These are phyloP conservation scores for Trametes sp. DNA, from an alignment of 1,284 basidiomycete genomes.

Conservation along the genomic window DNA sequence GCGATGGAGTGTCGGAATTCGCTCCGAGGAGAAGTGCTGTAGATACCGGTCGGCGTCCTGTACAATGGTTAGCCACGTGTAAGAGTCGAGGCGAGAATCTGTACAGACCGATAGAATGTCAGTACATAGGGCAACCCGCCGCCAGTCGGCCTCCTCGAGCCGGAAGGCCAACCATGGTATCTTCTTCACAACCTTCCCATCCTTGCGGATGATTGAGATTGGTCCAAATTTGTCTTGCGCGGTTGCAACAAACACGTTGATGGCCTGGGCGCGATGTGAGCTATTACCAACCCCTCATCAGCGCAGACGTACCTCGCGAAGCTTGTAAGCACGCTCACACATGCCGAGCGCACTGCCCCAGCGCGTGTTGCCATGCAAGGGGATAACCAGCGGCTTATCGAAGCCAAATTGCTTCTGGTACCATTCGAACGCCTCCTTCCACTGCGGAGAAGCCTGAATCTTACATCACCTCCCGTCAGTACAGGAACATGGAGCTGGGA, in stretches of 20 bases:
- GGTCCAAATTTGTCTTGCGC: constrained; percentile 38
- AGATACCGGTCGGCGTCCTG: constrained; percentile 17
- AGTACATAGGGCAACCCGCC: constrained; percentile 16
- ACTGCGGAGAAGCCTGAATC: constrained; percentile 14
- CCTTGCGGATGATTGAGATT: constrained; percentile 33
- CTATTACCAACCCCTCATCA: too few relatives aligned
- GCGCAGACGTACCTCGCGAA: constrained; percentile 7
- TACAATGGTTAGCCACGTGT: background rate
- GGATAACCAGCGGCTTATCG: constrained; percentile 4
- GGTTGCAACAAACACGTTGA: constrained; percentile 31
- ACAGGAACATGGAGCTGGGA: too few relatives aligned
- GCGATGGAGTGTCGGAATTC: constrained; percentile 18
- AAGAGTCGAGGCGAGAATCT: background rate
- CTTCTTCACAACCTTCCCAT: constrained; percentile 34
- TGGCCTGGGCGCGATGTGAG: constrained; percentile 18
- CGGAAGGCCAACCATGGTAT: constrained; percentile 39
- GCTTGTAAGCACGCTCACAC: constrained; percentile 2
- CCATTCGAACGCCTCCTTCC: background rate
- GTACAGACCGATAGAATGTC: constrained; percentile 12
- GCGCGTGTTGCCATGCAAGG: constrained; percentile 11
- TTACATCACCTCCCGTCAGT: too few relatives aligned
- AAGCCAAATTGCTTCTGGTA: background rate
- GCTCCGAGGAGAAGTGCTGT: constrained; percentile 2
- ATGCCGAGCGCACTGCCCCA: constrained; percentile 15
- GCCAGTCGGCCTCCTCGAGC: constrained; percentile 36